These are phyloP conservation scores for Berkeleyomyces rouxiae DNA, from an alignment of 2,329 filamentous ascomycete genomes.

Conservation along the genomic window DNA sequence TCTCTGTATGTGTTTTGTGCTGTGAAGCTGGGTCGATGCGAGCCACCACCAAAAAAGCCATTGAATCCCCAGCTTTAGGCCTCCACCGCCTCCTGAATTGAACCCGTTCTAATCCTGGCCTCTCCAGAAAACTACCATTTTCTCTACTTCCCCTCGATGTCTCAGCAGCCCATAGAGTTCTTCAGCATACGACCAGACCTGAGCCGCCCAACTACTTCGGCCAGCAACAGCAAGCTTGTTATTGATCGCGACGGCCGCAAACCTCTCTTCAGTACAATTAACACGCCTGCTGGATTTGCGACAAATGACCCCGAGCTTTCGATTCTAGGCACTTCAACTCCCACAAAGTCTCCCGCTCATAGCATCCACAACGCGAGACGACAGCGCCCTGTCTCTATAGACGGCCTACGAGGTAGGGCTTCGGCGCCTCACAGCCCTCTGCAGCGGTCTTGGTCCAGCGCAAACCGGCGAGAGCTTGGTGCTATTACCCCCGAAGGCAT, in stretches of 20 bases:
- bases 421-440: constrained; percentile 5
- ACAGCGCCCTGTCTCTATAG: constrained; percentile 14
- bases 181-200: constrained; percentile 12
- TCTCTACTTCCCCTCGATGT: constrained; percentile 2
- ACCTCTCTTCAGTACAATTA: constrained; percentile 23
- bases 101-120: not conserved
- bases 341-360: constrained; percentile 2
- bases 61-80: not conserved
- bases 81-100: not conserved
- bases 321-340: constrained; percentile 14
- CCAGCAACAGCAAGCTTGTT: constrained; percentile 18
- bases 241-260: constrained; percentile 27
- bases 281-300: constrained; percentile 14
- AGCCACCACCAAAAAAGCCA: no score
- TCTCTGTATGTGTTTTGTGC: not conserved
- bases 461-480: constrained; percentile 10
- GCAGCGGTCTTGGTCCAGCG: constrained; percentile 11
- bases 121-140: not conserved
- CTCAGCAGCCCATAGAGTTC: constrained; percentile 10
- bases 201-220: constrained; percentile 12
- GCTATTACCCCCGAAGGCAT: constrained; percentile 12
- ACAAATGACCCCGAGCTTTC: constrained; percentile 6
- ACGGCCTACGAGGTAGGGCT: constrained; percentile 9
- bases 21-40: not conserved
- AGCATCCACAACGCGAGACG: constrained; percentile 13